Conservation (phyloP, 345 rosid genomes). For the Hibiscus mutabilis region DNA sequence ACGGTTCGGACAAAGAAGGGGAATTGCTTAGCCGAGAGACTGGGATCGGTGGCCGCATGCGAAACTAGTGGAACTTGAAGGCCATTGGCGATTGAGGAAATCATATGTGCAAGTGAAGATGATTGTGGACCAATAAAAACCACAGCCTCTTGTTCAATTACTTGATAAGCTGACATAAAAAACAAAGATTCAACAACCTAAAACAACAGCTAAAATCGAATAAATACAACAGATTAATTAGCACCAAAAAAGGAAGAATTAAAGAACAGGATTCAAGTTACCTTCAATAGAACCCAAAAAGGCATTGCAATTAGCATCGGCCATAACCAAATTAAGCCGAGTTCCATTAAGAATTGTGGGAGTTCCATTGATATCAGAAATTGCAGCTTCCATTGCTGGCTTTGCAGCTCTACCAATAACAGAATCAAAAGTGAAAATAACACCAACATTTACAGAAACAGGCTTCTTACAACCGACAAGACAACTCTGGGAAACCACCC, state of each 20-base stretch:
- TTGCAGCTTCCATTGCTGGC: conserved; percentile 63
- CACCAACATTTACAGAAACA: conserved; percentile 52
- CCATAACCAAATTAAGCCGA: conserved; percentile 32
- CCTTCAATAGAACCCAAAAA: conserved; percentile 67
- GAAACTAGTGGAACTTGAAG: conserved; percentile 73
- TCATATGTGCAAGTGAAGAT: conserved; percentile 65
- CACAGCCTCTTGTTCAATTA: conserved; percentile 54
- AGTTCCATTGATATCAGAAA: conserved; percentile 52
- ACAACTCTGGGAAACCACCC: conserved; percentile 19
- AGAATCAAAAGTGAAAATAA: conserved; percentile 60
- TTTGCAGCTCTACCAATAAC: conserved; percentile 75
- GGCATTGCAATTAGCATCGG: conserved; percentile 54
- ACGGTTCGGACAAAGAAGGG: conserved; percentile 74
- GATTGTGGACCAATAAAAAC: conserved; percentile 77
- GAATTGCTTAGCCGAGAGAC: conserved; percentile 71
- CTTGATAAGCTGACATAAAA: conserved; percentile 48
- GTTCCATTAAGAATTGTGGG: conserved; percentile 47
- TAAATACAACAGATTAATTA: background rate
- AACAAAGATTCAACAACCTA: background rate
- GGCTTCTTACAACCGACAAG: conserved; percentile 33
- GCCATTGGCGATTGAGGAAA: conserved; percentile 50
- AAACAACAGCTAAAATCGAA: background rate
- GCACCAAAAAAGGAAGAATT: background rate
- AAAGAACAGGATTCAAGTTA: conserved; percentile 14
- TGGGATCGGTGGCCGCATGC: conserved; percentile 83